Base-by-base conservation (phyloP, 1,139 yeast species). In the Candida sp. region DNA sequence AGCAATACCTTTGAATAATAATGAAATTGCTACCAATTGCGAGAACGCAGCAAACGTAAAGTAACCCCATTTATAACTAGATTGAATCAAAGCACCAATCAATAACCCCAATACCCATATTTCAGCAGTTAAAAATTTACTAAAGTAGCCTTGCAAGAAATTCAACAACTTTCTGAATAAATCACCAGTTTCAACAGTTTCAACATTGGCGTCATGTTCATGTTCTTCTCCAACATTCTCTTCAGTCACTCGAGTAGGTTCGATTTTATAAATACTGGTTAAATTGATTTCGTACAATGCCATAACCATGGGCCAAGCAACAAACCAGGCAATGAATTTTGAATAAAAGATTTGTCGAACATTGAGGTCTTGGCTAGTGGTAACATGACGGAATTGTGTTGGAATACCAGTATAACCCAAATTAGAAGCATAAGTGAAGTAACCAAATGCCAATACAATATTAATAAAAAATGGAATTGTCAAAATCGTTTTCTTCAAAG, bases 51-150 rank as follows among this genome's bases (percentile, higher is more conserved):
- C 63, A 53, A 70, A 70, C 36, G 73, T 68, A 48, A 70, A 80
- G 69, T 75, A 81, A 53, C 85, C 88, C 87, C 87, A 82, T 63
- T 79, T 82, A 63, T 82, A 82, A 43, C 81, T 66, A 11, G 86
- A 77, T 42, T 61, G 59, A 45, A 82, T 77, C 47, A 81, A 62
- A 23, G 73, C 53, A 50, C 84, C 87, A 56, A 81, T 70, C 57
- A 82, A 69, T 41, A 78, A 68, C 41, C 78, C 73, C 45, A 82
- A 68, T 29, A 79, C 81, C 53, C 63, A 77, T 15, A 78, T 68
- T 56, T 75, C 81, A 43, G 74, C 69, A 23, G 74, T 58, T 44
- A 77, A 63, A 37, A 77, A 57, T 49, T 69, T 67, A 9, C 63
- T 55, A 42, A 64, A 49, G 43, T 65, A 59, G 15, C 58, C 53